Percentiles rank a stretch among this genome's conserved stretches.
Conservation (phyloP, 2,329 filamentous ascomycete species). For the Aureobasidium pullulans region DNA sequence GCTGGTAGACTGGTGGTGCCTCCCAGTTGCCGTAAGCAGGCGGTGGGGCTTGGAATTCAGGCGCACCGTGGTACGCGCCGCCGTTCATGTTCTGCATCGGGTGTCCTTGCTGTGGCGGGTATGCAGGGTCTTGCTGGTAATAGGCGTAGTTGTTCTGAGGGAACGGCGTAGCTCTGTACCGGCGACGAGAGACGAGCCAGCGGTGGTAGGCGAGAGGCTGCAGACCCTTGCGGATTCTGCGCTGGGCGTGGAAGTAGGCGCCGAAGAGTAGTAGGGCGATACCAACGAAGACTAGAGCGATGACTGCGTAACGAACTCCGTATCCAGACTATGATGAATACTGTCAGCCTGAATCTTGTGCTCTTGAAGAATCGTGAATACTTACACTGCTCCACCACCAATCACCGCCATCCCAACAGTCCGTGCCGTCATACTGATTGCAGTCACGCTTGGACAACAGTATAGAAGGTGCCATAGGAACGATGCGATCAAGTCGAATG, state of each 20-base stretch:
- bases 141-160: constrained; percentile 15
- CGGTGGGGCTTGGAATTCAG: constrained; percentile 23
- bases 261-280: constrained; percentile 57
- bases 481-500: background rate
- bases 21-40: constrained; percentile 28
- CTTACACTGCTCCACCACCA: constrained; percentile 7
- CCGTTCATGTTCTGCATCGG: constrained; percentile 15
- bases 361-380: background rate
- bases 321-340: constrained; percentile 46
- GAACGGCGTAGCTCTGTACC: constrained; percentile 9
- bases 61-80: constrained; percentile 6
- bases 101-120: constrained; percentile 20
- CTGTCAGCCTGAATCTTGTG: background rate
- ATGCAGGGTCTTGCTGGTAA: constrained; percentile 17
- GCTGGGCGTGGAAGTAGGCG: constrained; percentile 64
- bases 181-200: constrained; percentile 25
- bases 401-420: background rate
- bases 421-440: background rate
- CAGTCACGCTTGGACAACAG: background rate
- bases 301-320: constrained; percentile 65
- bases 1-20: constrained; percentile 28
- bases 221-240: constrained; percentile 57
- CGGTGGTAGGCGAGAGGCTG: constrained; percentile 63
- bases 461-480: constrained; percentile 3
- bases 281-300: constrained; percentile 53